Base-by-base conservation (phyloP, 2,329 filamentous ascomycete species). In the Exophiala sideris region DNA sequence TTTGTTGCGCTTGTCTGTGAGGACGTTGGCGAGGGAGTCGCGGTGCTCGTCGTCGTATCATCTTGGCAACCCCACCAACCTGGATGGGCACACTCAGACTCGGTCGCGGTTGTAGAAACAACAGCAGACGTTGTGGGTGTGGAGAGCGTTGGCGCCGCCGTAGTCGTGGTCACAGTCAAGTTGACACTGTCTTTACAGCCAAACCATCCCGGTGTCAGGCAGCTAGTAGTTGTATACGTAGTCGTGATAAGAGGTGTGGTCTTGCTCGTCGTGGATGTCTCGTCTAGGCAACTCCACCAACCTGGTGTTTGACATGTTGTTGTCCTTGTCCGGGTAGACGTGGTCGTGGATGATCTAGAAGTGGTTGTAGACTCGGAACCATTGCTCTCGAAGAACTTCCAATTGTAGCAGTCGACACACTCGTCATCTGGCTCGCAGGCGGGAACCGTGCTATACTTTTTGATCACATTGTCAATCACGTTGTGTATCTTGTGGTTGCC, bases 371-470 rank as follows among this genome's bases (percentile, higher is more conserved):
- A 80, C 59, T 91, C 87, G 1, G 88, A 94, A 29, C 88, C 88
- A 68, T 96, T 96, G 69, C 91, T 95, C 70, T 91, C 87, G 67
- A 89, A 95, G 77, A 91, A 95, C 66, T 96, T 95, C 94, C 94
- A 97, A 52, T 87, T 85, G 54, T 83, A 89, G 66, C 92, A 97
- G 69, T 99, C 94, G 38, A 88, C 84, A 68, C 94, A 97, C 60
- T 84, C 78, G 48, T 90, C 86, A 18, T 92, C 91, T 29, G 80
- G 78, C 50, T 80, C 81, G 71, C 94, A 97, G 61, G 82, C 75
- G 0, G 94, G 88, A 0, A 95, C 89, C 3, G 78, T 75, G 58
- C 95, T 87, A 66, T 97, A 97, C 63, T 85, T 85, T 65, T 87
- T 79, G 57, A 97, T 80, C 2, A 99, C 89, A 68, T 96, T 89